These are phyloP conservation scores for Hyaloraphidium curvatum DNA, from an alignment of 192 early-diverging fungal genomes.

Conservation along the genomic window DNA sequence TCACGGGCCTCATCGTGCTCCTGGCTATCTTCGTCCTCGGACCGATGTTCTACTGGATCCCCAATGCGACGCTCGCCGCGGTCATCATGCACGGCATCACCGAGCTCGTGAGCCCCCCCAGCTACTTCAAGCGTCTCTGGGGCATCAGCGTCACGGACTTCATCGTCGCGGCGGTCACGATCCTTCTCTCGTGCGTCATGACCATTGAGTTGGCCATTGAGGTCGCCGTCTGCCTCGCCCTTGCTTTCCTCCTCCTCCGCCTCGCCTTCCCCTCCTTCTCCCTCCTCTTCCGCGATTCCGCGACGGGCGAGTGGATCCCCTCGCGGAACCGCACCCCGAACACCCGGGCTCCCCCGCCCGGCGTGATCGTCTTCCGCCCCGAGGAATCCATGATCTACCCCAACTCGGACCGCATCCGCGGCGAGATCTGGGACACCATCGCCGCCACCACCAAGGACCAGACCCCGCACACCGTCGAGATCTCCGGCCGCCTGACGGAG, in stretches of 20 bases:
- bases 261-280: constrained; percentile 47
- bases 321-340: too few relatives aligned
- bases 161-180: constrained; percentile 22
- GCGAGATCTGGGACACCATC: constrained; percentile 14
- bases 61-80: constrained; percentile 17
- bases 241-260: constrained; percentile 56
- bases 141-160: constrained; percentile 33
- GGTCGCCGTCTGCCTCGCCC: constrained; percentile 45
- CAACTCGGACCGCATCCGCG: constrained; percentile 33
- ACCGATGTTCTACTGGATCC: not conserved
- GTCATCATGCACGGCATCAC: constrained; percentile 75
- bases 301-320: not conserved
- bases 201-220: constrained; percentile 68
- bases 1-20: not conserved
- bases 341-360: too few relatives aligned
- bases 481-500: too few relatives aligned
- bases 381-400: constrained; percentile 49
- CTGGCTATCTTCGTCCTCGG: not conserved
- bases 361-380: constrained; percentile 48
- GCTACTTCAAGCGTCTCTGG: constrained; percentile 41
- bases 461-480: constrained; percentile 15
- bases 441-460: constrained; percentile 10
- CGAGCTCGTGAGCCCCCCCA: constrained; percentile 46
- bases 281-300: constrained; percentile 14
- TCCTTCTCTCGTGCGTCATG: constrained; percentile 39